Conservation (phyloP, 306 rosid genomes). For the Sindora glabra region DNA sequence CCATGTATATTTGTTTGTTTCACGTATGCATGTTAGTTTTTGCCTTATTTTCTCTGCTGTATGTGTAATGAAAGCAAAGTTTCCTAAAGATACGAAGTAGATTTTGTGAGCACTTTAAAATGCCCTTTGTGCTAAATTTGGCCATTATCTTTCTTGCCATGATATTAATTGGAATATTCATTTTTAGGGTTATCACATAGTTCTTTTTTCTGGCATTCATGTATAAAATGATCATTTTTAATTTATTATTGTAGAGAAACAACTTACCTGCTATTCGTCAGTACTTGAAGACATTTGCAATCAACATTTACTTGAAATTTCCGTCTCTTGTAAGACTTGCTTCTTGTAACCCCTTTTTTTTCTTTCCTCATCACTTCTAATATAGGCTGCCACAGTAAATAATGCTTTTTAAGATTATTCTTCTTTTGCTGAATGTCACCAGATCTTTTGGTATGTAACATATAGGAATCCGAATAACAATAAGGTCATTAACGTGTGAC, state of each 20-base stretch:
- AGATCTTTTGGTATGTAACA: not conserved
- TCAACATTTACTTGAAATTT: constrained; percentile 79
- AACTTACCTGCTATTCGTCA: constrained; percentile 95
- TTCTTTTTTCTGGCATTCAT: not conserved
- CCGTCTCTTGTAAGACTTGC: constrained; percentile 59
- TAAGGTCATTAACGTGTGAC: too few relatives aligned
- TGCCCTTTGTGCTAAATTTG: not conserved
- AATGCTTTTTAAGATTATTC: not conserved
- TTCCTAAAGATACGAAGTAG: not conserved
- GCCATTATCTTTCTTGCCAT: not conserved
- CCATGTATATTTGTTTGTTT: not conserved
- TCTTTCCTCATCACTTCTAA: not conserved
- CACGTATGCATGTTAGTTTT: not conserved
- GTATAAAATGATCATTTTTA: not conserved
- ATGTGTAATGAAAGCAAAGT: not conserved
- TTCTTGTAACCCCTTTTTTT: constrained; percentile 3
- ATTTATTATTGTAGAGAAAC: constrained; percentile 61
- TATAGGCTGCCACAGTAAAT: not conserved
- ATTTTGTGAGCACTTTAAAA: too few relatives aligned
- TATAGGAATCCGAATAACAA: too few relatives aligned
- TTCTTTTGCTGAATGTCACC: not conserved
- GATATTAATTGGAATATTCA: not conserved
- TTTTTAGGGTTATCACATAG: not conserved
- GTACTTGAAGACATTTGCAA: constrained; percentile 91
- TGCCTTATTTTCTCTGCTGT: not conserved